Base-by-base conservation (phyloP, 768 basidiomycete species). In the Lactarius hengduanensis region DNA sequence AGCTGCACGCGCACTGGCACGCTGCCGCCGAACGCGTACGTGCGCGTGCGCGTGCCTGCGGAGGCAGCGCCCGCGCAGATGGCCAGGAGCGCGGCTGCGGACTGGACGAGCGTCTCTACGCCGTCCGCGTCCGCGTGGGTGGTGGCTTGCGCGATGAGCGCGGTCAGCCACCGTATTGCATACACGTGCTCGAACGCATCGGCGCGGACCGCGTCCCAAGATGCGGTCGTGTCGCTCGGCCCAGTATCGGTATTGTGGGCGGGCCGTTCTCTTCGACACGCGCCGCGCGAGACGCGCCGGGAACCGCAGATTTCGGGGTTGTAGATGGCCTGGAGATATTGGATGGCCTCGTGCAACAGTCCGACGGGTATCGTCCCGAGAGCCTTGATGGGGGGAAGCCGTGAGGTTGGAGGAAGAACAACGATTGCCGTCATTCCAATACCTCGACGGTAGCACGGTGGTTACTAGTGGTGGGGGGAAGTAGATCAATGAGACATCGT, bases 171-270 rank as follows among this genome's bases (percentile, higher is more conserved):
- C 65, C 82, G 83, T 3, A 92, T 81, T 0, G 87, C 81, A 61
- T 87, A 86, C 0, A 82, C 74, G 10, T 88, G 83, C 75, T 95
- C 93, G 73, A 89, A 94, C 1, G 78, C 62, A 72, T 94, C 91
- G 0, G 76, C 75, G 55, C 82, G 80, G 28, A 85, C 70, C 15
- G 73, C 68, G 22, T 79, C 78, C 58, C 22, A 22, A 3, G 50
- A 50, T 4, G 71, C 22, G 26, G 26, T 74, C 43, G 36, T 13
- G 60, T 53, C 59, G 50, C 54, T 57, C 54, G 59, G 62, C 26
- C 59, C 20, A 41, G 34, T 43, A 22, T 38, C 26, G 8, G 16
- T 5, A 6, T 13, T 57, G 30, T 30, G 36, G 15, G 32, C 41
- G 22, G 56, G 60, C 57, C 47, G 57, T 59, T 34, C 41, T 28